Evolutionary conservation across 2,329 filamentous ascomycete species (phyloP).

Genomic region (Neofusicoccum ribis): DNA sequence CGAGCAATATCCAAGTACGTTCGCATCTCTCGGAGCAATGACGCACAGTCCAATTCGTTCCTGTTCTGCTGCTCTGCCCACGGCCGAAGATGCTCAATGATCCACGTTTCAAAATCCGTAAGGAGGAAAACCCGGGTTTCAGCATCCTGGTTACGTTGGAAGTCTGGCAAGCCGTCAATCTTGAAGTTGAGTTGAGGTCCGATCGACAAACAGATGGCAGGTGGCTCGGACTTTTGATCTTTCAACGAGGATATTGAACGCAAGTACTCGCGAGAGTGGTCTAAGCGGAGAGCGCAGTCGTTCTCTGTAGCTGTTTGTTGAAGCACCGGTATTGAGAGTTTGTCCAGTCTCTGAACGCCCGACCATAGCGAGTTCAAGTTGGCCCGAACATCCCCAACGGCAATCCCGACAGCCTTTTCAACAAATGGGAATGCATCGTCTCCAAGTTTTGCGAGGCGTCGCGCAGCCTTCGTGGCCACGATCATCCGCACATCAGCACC

Average conservation of each 20-base stretch:
- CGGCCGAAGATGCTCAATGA: slow-evolving; percentile 37
- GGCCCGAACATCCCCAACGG: background rate
- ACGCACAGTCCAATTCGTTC: slow-evolving; percentile 28
- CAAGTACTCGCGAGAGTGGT: background rate
- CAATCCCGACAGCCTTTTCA: background rate
- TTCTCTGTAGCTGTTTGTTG: background rate
- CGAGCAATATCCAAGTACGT: slow-evolving; percentile 24
- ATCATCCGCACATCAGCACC: slow-evolving; percentile 21
- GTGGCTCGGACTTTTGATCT: background rate
- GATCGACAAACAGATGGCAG: background rate
- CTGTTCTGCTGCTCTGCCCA: slow-evolving; percentile 43
- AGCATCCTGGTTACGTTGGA: background rate
- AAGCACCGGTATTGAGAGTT: background rate
- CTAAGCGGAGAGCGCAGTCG: background rate
- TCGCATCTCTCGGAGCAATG: slow-evolving; percentile 23
- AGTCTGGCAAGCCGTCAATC: slow-evolving; percentile 19
- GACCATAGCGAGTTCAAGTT: background rate
- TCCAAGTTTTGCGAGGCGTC: slow-evolving; percentile 16
- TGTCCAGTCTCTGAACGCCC: background rate
- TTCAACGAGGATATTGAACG: background rate
- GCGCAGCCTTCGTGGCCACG: slow-evolving; percentile 27
- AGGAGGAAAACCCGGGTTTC: slow-evolving; percentile 29
- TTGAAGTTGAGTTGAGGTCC: slow-evolving; percentile 15
- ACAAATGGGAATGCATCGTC: background rate
- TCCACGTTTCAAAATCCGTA: slow-evolving; percentile 53